phyloP scores from a whole-genome alignment of 176 grass and related monocot genomes.

The Chrysopogon serrulatus region DNA sequence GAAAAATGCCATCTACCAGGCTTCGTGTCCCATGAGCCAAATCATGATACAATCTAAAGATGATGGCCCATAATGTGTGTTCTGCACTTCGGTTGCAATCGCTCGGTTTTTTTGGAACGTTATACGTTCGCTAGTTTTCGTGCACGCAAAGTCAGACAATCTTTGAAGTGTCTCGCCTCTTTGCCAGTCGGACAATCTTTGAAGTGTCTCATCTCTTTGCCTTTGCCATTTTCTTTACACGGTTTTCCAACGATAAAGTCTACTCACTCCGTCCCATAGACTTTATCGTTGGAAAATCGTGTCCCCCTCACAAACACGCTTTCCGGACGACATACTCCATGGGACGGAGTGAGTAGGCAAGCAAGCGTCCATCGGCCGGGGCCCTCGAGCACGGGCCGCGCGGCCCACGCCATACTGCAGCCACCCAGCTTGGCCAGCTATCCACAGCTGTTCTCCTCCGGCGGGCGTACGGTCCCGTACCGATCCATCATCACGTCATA shows the following conservation, averaged over 20 bases:
- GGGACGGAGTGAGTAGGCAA: too few relatives aligned
- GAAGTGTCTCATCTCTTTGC: not conserved
- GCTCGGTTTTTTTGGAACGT: too few relatives aligned
- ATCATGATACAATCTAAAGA: not conserved
- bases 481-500: not conserved
- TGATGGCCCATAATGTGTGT: not conserved
- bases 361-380: not conserved
- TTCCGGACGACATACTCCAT: too few relatives aligned
- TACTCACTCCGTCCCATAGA: too few relatives aligned
- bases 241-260: too few relatives aligned
- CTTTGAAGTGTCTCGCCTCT: not conserved
- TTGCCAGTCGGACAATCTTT: not conserved
- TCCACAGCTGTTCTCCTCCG: slow-evolving; percentile 11
- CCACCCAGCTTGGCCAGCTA: not conserved
- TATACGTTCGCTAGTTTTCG: too few relatives aligned
- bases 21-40: not conserved
- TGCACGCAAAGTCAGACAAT: not conserved
- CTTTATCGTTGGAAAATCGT: too few relatives aligned
- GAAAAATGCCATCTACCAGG: not conserved
- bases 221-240: not conserved
- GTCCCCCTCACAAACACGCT: too few relatives aligned
- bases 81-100: not conserved
- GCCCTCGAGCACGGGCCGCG: not conserved
- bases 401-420: not conserved
- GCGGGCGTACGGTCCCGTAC: not conserved